Base-by-base conservation (phyloP, 2,329 filamentous ascomycete genomes). In the Arthroderma sp. region DNA sequence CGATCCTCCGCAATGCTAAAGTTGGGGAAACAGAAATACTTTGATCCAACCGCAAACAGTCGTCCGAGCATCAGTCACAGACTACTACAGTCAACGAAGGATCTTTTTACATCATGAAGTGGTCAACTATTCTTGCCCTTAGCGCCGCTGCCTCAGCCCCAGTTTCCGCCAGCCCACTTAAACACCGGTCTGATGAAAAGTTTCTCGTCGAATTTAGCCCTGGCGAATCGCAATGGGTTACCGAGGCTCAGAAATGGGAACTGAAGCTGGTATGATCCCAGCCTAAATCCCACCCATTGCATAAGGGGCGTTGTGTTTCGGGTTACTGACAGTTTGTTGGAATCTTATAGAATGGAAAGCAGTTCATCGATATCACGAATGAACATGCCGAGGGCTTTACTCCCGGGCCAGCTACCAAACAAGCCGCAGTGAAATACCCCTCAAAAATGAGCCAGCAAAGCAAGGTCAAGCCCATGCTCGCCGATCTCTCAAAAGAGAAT, bases 331-430 rank as follows among this genome's bases (percentile, higher is more conserved):
- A 22, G 15, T 22, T 22, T 22, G 15, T 22, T 3, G 15, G 15
- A 22, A 22, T 3, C 29, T 44, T 49, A 34, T 55, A 93, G 86
- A 74, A 84, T 60, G 87, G 87, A 56, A 73, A 81, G 54, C 83
- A 82, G 57, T 96, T 96, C 72, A 93, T 96, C 74, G 89, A 96
- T 67, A 88, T 96, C 58, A 94, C 91, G 49, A 75, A 86, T 39
- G 64, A 66, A 44, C 55, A 53, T 38, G 77, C 80, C 47, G 69
- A 71, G 43, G 54, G 59, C 47, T 29, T 49, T 36, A 44, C 60
- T 62, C 46, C 60, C 56, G 15, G 15, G 15, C 15, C 15, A 3
- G 15, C 15, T 22, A 22, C 15, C 15, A 22, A 22, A 3, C 53
- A 55, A 55, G 51, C 51, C 42, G 53, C 73, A 50, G 69, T 81